Base-by-base conservation (phyloP, 805 yeast species). In the Saturnispora mendoncae region DNA sequence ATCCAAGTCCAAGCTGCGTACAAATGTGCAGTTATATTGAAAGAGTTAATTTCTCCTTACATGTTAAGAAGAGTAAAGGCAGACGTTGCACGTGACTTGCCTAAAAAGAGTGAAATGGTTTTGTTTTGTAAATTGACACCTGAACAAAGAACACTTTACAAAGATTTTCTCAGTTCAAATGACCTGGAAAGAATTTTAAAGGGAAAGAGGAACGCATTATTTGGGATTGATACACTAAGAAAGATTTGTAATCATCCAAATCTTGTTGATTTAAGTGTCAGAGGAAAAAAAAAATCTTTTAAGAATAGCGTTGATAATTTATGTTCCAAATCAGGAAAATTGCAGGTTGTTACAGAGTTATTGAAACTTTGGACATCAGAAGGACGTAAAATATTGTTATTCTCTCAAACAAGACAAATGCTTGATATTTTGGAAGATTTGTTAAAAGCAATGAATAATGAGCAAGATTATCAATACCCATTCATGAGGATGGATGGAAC, bases 221-320 rank as follows among this genome's bases (percentile, higher is more conserved):
- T 71, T 69, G 97, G 97, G 1, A 90, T 92, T 27, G 97, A 90
- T 60, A 74, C 85, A 19, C 58, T 92, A 41, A 70, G 97, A 45
- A 92, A 92, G 57, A 85, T 92, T 2, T 92, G 98, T 59, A 92
- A 92, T 58, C 97, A 92, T 66, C 98, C 98, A 0, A 97, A 92
- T 58, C 64, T 92, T 42, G 77, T 79, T 3, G 67, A 69, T 36
- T 55, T 72, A 10, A 73, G 72, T 12, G 18, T 46, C 2, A 52
- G 51, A 39, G 46, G 62, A 33, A 63, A 62, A 48, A 40, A 23
- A 19, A 38, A 36, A 13, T 15, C 29, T 32, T 9, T 7, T 7
- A 19, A 37, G 4, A 39, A 43, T 4, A 46, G 46, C 8, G 35
- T 57, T 18, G 54, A 85, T 8, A 72, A 72, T 42, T 67, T 50